Base-by-base conservation (phyloP, 345 rosid genomes). In the Brassica carinata region DNA sequence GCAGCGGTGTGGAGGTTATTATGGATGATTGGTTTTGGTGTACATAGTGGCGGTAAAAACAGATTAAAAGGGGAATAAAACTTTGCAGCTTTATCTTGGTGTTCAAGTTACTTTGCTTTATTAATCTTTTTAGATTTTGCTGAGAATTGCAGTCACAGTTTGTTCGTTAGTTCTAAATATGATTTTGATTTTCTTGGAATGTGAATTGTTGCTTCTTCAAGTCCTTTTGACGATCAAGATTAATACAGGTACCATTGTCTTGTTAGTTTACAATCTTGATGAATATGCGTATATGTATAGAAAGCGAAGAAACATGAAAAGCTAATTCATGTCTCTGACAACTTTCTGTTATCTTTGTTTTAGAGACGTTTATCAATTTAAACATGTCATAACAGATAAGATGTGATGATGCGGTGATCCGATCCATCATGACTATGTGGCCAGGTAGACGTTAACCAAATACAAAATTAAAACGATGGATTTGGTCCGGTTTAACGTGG, bases 401-500 rank as follows among this genome's bases (percentile, higher is more conserved):
- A 48, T 48, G 17, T 3, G 14, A 15, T 9, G 53, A 53, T 53
- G 8, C 19, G 23, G 64, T 38, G 8, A 62, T 40, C 38, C 8
- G 14, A 26, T 26, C 5, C 11, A 45, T 45, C 66, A 36, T 67
- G 67, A 17, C 26, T 58, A 11, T 27, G 26, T 18, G 69, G 26
- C 26, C 63, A 69, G 70, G 27, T 43, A 27, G 31, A 29, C 63
- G 48, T 17, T 43, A 13, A 45, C 33, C 64, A 62, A 40, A 8
- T 63, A 63, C 38, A 31, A 18, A 7, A 31, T 18, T 13, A 5
- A 69, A 77, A 29, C 31, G 36, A 77, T 69, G 53, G 64, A 3
- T 18, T 43, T 61, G 64, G 63, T 62, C 81, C 29, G 75, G 70
- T 70, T 38, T 62, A 62, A 62, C 8, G 18, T 30, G 33, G 69